These are phyloP conservation scores for Takashimella koratensis DNA, from an alignment of 1,284 basidiomycete species.

Conservation along the genomic window DNA sequence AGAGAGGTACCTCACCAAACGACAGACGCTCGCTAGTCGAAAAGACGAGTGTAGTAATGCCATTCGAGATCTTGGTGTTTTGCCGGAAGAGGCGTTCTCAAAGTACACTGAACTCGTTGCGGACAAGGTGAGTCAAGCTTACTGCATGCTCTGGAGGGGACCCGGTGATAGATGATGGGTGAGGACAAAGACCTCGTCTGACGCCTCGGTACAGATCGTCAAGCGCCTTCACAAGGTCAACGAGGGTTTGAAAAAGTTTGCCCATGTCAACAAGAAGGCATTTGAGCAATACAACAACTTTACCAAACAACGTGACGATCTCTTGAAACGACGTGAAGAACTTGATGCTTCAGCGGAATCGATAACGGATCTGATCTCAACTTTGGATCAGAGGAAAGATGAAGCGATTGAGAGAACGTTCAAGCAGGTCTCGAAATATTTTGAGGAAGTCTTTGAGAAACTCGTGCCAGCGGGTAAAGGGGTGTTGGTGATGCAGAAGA, in stretches of 20 bases:
- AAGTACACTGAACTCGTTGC: conserved; percentile 82
- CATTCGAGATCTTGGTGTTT: conserved; percentile 90
- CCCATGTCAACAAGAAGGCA: conserved; percentile 99
- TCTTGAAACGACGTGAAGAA: conserved; percentile 80
- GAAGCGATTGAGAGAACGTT: conserved; percentile 98
- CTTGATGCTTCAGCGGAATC: conserved; percentile 82
- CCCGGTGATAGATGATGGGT: too few relatives aligned
- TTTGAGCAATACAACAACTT: conserved; percentile 98
- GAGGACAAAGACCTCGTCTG: too few relatives aligned
- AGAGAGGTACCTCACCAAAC: conserved; percentile 88
- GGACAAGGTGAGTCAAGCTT: conserved; percentile 62
- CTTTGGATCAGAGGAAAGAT: conserved; percentile 93
- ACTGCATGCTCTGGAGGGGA: too few relatives aligned
- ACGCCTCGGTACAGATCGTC: conserved; percentile 61
- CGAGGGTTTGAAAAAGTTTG: conserved; percentile 89
- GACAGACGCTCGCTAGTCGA: conserved; percentile 73
- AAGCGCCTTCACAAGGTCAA: conserved; percentile 87
- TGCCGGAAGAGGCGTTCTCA: conserved; percentile 95
- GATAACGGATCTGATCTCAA: conserved; percentile 91
- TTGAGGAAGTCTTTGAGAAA: conserved; percentile 94
- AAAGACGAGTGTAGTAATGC: conserved; percentile 91
- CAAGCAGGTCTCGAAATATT: conserved; percentile 95
- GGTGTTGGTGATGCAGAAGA: conserved; percentile 83
- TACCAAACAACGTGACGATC: conserved; percentile 92
- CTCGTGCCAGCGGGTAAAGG: conserved; percentile 94